These are phyloP conservation scores for Cnidoscolus chayamansa DNA, from an alignment of 441 rosid species.

Conservation along the genomic window DNA sequence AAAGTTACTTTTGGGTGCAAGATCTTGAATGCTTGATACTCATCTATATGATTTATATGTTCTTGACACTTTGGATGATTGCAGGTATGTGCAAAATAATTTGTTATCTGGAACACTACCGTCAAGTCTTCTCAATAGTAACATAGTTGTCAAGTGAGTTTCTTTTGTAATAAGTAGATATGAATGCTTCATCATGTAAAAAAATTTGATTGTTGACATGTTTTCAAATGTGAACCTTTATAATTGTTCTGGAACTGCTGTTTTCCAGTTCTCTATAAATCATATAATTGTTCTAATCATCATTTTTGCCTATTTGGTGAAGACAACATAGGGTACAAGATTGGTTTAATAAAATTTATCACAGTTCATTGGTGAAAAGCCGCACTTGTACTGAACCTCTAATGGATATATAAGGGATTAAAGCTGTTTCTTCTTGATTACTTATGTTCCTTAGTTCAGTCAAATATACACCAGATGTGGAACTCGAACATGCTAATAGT, in stretches of 20 bases:
- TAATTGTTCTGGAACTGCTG: neutral
- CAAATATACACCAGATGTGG: neutral
- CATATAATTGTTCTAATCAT: no score
- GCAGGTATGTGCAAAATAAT: conserved; percentile 87
- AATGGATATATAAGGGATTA: no score
- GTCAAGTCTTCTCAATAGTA: conserved; percentile 44
- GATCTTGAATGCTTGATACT: neutral
- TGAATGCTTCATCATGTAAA: neutral
- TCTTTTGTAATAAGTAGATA: conserved; percentile 8
- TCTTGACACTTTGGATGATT: conserved; percentile 29
- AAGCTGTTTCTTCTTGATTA: no score
- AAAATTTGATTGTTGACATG: neutral
- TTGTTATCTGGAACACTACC: conserved; percentile 75
- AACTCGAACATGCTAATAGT: neutral
- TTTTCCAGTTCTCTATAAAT: neutral
- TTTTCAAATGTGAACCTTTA: neutral
- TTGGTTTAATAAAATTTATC: neutral
- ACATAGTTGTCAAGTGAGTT: conserved; percentile 64
- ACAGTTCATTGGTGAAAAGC: neutral
- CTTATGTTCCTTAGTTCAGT: no score
- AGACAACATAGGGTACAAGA: neutral
- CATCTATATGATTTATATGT: neutral
- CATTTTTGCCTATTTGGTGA: no score
- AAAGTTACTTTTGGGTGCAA: neutral
- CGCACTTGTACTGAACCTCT: neutral